phyloP scores from a whole-genome alignment of 2,329 filamentous ascomycete genomes.

The Sphaceloma murrayae region DNA sequence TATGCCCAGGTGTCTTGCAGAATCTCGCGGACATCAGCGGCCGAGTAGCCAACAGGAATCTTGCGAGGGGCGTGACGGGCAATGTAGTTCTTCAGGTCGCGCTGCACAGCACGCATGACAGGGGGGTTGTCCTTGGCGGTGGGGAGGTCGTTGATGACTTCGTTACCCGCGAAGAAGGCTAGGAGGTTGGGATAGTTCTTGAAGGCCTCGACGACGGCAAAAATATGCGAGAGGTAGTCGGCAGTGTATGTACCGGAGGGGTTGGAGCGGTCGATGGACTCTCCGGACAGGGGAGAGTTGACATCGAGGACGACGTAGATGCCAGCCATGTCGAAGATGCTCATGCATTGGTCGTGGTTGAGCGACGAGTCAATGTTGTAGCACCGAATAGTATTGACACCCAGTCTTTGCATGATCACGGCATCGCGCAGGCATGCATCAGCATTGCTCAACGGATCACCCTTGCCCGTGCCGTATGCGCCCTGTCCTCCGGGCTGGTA shows the following conservation, averaged over 20 bases:
- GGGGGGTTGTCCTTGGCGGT: slow-evolving; percentile 45
- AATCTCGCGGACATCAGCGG: slow-evolving; percentile 64
- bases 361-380: slow-evolving; percentile 53
- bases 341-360: slow-evolving; percentile 53
- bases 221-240: slow-evolving; percentile 49
- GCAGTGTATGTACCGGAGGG: slow-evolving; percentile 47
- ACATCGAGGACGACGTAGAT: slow-evolving; percentile 60
- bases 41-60: slow-evolving; percentile 60
- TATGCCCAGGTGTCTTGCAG: slow-evolving; percentile 69
- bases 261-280: slow-evolving; percentile 47
- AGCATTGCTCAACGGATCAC: slow-evolving; percentile 50
- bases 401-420: slow-evolving; percentile 52
- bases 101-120: slow-evolving; percentile 53
- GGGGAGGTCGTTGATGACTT: slow-evolving; percentile 54
- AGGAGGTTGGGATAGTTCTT: slow-evolving; percentile 56
- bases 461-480: slow-evolving; percentile 43
- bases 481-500: slow-evolving; percentile 55
- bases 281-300: slow-evolving; percentile 49
- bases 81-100: slow-evolving; percentile 61
- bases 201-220: slow-evolving; percentile 56
- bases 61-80: slow-evolving; percentile 45
- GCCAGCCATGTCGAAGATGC: slow-evolving; percentile 54
- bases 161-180: slow-evolving; percentile 59
- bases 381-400: slow-evolving; percentile 55
- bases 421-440: slow-evolving; percentile 53